phyloP scores from a whole-genome alignment of 768 basidiomycete genomes.

The Leccinum uliginosum region DNA sequence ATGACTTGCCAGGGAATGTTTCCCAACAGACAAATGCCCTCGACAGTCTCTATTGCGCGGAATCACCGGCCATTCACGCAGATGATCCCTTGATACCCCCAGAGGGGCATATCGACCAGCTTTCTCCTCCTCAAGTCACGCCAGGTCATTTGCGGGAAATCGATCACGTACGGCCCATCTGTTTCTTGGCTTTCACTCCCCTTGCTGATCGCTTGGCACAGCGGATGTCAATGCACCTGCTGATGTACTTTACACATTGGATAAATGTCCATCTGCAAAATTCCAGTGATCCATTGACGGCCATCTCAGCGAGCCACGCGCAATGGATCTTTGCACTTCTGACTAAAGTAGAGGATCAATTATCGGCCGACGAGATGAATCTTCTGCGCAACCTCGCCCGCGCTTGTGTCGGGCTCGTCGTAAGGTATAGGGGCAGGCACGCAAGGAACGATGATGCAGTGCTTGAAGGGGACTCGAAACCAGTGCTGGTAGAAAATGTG shows the following conservation, averaged over 20 bases:
- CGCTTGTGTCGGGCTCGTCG: slow-evolving; percentile 56
- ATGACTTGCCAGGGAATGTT: neutral
- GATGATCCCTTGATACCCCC: neutral
- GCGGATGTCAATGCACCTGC: slow-evolving; percentile 67
- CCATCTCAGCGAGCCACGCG: slow-evolving; percentile 54
- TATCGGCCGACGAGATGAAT: slow-evolving; percentile 74
- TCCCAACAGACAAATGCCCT: neutral
- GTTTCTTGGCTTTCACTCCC: neutral
- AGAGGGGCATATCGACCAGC: slow-evolving; percentile 1
- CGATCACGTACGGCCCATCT: slow-evolving; percentile 53
- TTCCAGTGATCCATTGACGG: slow-evolving; percentile 32
- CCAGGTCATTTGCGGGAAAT: slow-evolving; percentile 53
- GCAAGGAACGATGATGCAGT: slow-evolving; percentile 8
- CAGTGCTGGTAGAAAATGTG: slow-evolving; percentile 13
- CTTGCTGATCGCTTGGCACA: slow-evolving; percentile 27
- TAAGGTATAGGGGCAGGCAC: slow-evolving; percentile 22
- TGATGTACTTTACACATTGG: slow-evolving; percentile 86
- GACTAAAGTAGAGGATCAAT: slow-evolving; percentile 59
- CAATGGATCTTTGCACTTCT: slow-evolving; percentile 79
- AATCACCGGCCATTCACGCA: neutral
- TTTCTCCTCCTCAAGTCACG: slow-evolving; percentile 52
- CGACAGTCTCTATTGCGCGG: neutral
- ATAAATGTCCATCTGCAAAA: slow-evolving; percentile 58
- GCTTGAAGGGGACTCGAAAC: slow-evolving; percentile 4
- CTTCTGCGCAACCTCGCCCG: slow-evolving; percentile 72